Conservation (phyloP, 2,329 filamentous ascomycete species). For the Trichophyton schoenleinii region DNA sequence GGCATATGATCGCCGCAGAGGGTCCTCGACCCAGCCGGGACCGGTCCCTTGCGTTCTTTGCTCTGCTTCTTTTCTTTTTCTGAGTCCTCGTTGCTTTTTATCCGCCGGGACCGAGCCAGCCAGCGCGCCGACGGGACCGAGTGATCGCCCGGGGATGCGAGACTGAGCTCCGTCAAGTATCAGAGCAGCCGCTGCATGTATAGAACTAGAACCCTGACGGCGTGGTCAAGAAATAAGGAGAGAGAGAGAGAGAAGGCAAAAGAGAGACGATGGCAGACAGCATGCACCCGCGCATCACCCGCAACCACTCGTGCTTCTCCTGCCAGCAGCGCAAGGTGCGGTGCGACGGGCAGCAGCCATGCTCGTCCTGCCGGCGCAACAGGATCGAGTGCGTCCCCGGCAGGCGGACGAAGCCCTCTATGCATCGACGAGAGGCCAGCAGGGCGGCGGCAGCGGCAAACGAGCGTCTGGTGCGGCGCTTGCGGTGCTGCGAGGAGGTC, state of each 20-base stretch:
- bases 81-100: not conserved
- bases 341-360: conserved; percentile 20
- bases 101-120: not conserved
- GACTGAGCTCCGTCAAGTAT: not conserved
- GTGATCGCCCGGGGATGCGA: too few relatives aligned
- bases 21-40: not conserved
- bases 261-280: not conserved
- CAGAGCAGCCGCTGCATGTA: not conserved
- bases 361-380: conserved; percentile 17
- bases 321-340: conserved; percentile 21
- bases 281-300: not conserved
- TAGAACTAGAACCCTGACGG: too few relatives aligned
- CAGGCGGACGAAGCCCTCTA: conserved; percentile 12
- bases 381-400: conserved; percentile 13
- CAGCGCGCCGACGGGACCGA: too few relatives aligned
- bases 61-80: not conserved
- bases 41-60: not conserved
- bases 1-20: too few relatives aligned
- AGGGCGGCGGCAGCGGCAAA: not conserved
- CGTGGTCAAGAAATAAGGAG: too few relatives aligned
- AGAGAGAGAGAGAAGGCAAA: too few relatives aligned
- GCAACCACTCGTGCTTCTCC: conserved; percentile 15
- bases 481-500: not conserved
- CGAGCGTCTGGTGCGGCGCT: not conserved
- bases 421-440: conserved; percentile 2